Conservation (phyloP, 768 basidiomycete species). For the Amanita rimosa region DNA sequence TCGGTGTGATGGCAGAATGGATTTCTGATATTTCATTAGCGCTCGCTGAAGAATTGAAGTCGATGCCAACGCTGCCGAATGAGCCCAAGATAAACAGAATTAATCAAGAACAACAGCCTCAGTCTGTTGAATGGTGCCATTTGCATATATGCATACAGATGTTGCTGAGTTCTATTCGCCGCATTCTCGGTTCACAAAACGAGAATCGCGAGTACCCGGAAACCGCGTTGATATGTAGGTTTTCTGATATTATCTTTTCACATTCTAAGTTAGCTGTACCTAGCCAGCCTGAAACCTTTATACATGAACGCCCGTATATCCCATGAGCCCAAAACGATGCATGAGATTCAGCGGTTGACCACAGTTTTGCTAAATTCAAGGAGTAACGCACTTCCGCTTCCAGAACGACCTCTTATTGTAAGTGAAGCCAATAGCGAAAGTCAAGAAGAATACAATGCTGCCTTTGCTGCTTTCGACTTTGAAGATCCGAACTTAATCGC, state of each 20-base stretch:
- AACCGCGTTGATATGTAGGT: conserved; percentile 26
- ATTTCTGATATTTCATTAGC: conserved; percentile 43
- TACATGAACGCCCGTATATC: conserved; percentile 30
- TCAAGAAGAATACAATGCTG: conserved; percentile 59
- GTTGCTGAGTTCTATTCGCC: conserved; percentile 45
- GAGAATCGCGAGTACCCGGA: conserved; percentile 45
- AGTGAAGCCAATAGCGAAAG: conserved; percentile 44
- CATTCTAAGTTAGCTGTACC: neutral
- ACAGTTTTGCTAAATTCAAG: conserved; percentile 54
- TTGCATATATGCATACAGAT: conserved; percentile 28
- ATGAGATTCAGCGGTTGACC: conserved; percentile 47
- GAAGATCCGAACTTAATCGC: conserved; percentile 47
- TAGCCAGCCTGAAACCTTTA: conserved; percentile 50
- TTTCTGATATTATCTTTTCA: neutral
- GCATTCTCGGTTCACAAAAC: conserved; percentile 32
- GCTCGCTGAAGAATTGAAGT: conserved; percentile 46
- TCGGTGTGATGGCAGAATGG: conserved; percentile 52
- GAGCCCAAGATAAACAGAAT: neutral
- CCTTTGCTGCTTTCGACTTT: conserved; percentile 40
- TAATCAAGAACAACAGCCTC: conserved; percentile 5
- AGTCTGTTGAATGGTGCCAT: conserved; percentile 15
- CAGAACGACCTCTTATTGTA: conserved; percentile 19
- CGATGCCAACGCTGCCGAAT: conserved; percentile 11
- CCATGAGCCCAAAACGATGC: conserved; percentile 27
- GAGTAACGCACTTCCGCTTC: conserved; percentile 32